Evolutionary conservation across 2,329 filamentous ascomycete species (phyloP), one percentile per base, ranked within the genome.

Genomic region (Diaporthe sp.): DNA sequence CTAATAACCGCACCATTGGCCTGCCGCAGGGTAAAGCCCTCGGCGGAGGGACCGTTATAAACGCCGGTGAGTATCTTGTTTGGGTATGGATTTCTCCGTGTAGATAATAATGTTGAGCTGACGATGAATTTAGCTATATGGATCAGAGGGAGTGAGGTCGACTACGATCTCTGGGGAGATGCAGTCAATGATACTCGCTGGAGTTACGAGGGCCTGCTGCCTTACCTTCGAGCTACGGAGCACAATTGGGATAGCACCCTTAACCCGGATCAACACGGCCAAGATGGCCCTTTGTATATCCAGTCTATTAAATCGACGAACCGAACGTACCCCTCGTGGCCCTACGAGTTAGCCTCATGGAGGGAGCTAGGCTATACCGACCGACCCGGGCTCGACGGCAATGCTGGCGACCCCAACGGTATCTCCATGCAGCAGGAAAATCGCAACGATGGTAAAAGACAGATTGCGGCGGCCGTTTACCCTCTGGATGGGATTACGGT

Each of bases 101-200:
- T 58, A 58, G 17, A n/a, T 2, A 28, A 34, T 8, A 22, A 22
- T 13, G 2, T 3, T 42, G 34, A 55, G 31, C 67, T 70, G 17
- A 55, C 17, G 8, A 37, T 10, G 15, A 25, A 15, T 8, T 6
- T 17, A 37, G 53, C 46, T 2, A 53, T 39, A 10, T 85, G 86
- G 81, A 81, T 84, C 28, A 84, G 86, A 46, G 86, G 86, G 9
- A 80, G 82, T n/a, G 79, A 79, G n/a, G 79, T 79, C 34, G 86
- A 87, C 75, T 88, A 85, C 75, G 82, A 88, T 62, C 80, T 81
- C 72, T 88, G 86, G 87, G 86, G 83, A 2, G 46, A 80, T 58
- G 28, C 78, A 69, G 68, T 78, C 67, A 17, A 61, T 22, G 86
- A 88, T 74, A 49, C 80, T 5, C 77, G 80, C 25, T 89, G 86